Conservation (phyloP, 2,329 filamentous ascomycete genomes). For the Anthostomella pinea region DNA sequence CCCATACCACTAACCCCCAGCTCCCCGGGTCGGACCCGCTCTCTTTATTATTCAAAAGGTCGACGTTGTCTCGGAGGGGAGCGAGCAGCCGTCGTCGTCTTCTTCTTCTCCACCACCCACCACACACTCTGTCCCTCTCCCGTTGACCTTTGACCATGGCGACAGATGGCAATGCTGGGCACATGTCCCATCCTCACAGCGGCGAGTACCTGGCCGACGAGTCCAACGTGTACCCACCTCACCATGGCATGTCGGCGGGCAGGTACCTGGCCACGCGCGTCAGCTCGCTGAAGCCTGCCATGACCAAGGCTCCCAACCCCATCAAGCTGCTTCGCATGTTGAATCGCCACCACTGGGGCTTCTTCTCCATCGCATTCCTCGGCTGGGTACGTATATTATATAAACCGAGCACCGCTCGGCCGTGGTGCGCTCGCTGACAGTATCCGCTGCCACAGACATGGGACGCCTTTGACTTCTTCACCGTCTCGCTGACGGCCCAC, state of each 20-base stretch:
- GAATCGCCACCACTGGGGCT: slow-evolving; percentile 50
- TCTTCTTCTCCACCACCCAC: no score
- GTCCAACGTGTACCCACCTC: slow-evolving; percentile 36
- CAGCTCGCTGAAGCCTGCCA: slow-evolving; percentile 54
- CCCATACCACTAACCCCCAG: no score
- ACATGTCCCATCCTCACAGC: no score
- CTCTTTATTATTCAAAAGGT: no score
- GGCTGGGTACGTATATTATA: slow-evolving; percentile 52
- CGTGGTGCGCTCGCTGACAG: no score
- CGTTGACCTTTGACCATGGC: slow-evolving; percentile 6
- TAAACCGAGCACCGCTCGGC: no score
- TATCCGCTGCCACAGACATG: slow-evolving; percentile 44
- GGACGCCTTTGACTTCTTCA: slow-evolving; percentile 67
- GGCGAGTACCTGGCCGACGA: slow-evolving; percentile 9
- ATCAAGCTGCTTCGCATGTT: slow-evolving; percentile 48
- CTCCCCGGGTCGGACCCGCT: no score
- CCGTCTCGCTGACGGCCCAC: slow-evolving; percentile 57
- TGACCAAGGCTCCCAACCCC: slow-evolving; percentile 53
- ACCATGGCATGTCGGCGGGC: slow-evolving; percentile 47
- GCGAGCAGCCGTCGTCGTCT: no score
- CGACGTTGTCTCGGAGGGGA: no score
- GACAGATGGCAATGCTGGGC: not conserved
- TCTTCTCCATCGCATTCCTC: slow-evolving; percentile 52
- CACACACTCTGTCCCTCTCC: not conserved
- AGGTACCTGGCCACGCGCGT: slow-evolving; percentile 52